These are phyloP conservation scores for Handroanthus guayacan DNA, from an alignment of 257 asterid genomes.

Conservation along the genomic window DNA sequence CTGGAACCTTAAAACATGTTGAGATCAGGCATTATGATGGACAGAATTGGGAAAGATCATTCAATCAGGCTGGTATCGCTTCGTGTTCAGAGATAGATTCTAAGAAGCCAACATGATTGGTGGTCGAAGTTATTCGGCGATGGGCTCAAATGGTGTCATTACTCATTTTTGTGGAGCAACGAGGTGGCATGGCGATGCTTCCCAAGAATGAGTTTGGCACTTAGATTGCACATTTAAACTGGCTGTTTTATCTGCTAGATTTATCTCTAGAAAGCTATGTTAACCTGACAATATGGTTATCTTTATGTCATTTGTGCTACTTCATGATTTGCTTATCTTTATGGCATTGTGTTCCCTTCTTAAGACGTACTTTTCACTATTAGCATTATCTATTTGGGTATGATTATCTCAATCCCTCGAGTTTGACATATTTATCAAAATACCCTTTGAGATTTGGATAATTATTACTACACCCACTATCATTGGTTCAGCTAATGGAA, in stretches of 20 bases:
- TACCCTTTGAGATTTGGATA: no score
- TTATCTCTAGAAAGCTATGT: background rate
- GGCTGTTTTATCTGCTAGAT: background rate
- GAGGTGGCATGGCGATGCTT: background rate
- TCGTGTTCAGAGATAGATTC: slow-evolving; percentile 49
- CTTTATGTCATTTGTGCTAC: background rate
- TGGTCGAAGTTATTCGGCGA: background rate
- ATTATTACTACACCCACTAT: no score
- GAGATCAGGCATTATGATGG: slow-evolving; percentile 78
- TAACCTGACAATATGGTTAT: background rate
- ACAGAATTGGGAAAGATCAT: slow-evolving; percentile 72
- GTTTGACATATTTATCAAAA: no score
- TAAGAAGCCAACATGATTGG: slow-evolving; percentile 36
- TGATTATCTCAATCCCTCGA: no score
- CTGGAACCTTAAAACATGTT: slow-evolving; percentile 73
- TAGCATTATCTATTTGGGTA: background rate
- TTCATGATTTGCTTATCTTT: background rate
- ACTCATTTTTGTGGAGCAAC: background rate
- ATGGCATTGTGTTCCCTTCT: background rate
- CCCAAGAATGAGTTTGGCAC: background rate
- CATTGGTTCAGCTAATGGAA: no score
- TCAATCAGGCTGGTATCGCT: slow-evolving; percentile 50
- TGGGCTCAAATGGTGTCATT: background rate
- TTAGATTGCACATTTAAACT: background rate
- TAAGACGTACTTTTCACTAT: background rate